Conservation (phyloP, 1,284 basidiomycete species). For the Takashimella tepidaria region DNA sequence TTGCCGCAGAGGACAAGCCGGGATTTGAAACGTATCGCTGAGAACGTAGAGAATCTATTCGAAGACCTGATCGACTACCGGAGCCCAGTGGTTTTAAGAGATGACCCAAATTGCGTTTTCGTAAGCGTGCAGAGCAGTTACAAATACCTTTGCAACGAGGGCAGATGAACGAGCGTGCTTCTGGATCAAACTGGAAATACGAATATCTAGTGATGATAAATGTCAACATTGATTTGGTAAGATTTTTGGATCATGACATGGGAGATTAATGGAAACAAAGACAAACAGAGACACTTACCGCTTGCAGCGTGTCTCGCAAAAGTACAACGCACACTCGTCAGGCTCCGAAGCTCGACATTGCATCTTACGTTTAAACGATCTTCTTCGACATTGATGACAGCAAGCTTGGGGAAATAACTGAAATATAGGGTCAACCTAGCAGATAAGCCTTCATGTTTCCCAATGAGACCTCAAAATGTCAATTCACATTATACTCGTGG, state of each 20-base stretch:
- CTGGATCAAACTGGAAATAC: conserved; percentile 41
- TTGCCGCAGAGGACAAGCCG: conserved; percentile 2
- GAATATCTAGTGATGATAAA: conserved; percentile 41
- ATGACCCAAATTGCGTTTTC: conserved; percentile 31
- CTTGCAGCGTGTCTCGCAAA: conserved; percentile 40
- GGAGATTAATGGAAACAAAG: background rate
- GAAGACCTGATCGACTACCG: background rate
- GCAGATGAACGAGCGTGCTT: conserved; percentile 40
- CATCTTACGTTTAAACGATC: conserved; percentile 40
- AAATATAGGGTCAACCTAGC: too few relatives aligned
- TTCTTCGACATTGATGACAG: conserved; percentile 45
- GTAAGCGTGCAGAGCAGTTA: conserved; percentile 38
- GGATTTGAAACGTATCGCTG: too few relatives aligned
- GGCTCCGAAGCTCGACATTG: conserved; percentile 36
- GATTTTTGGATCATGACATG: background rate
- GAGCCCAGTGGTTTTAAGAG: conserved; percentile 10
- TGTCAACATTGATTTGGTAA: background rate
- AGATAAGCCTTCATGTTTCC: too few relatives aligned
- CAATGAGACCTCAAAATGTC: too few relatives aligned
- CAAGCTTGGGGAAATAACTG: conserved; percentile 21
- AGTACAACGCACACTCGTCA: conserved; percentile 25
- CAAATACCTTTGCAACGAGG: conserved; percentile 40
- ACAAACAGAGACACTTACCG: conserved; percentile 35
- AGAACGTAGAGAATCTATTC: background rate
- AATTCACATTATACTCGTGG: background rate